Conservation (phyloP, 2,329 filamentous ascomycete species). For the Tolypocladium ovalisporum region DNA sequence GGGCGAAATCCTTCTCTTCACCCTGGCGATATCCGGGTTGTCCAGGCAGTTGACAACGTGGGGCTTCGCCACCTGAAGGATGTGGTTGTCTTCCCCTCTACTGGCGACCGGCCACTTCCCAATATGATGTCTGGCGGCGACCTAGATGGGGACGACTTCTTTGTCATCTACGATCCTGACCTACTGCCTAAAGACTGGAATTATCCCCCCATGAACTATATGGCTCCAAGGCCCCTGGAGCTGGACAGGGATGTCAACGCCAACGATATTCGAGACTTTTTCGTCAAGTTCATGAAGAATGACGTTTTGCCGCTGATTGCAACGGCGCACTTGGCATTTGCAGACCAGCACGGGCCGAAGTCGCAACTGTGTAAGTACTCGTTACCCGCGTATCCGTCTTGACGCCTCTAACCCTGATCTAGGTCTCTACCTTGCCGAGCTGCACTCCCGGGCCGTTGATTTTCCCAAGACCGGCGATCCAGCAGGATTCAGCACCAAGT, state of each 20-base stretch:
- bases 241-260: slow-evolving; percentile 55
- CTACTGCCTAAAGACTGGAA: slow-evolving; percentile 65
- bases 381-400: not conserved
- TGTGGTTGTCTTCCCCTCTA: slow-evolving; percentile 78
- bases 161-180: slow-evolving; percentile 79
- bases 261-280: slow-evolving; percentile 70
- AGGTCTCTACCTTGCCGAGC: slow-evolving; percentile 58
- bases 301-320: slow-evolving; percentile 74
- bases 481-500: slow-evolving; percentile 51
- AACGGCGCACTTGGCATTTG: slow-evolving; percentile 65
- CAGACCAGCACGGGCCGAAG: slow-evolving; percentile 61
- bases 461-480: slow-evolving; percentile 83
- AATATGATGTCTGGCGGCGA: slow-evolving; percentile 97
- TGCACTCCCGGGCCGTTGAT: slow-evolving; percentile 90
- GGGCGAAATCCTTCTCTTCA: slow-evolving; percentile 91
- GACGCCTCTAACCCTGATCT: not conserved
- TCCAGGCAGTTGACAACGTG: slow-evolving; percentile 68
- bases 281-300: slow-evolving; percentile 87
- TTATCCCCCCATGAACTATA: slow-evolving; percentile 67
- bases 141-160: slow-evolving; percentile 90
- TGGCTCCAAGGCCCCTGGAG: slow-evolving; percentile 41
- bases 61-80: slow-evolving; percentile 68
- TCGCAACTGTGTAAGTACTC: slow-evolving; percentile 49
- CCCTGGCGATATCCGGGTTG: slow-evolving; percentile 81
- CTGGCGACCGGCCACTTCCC: slow-evolving; percentile 72